A percentile compares a stretch with the other conserved stretches of the same genome.
Evolutionary conservation across 2,329 filamentous ascomycete species (phyloP).

Genomic region (Claviceps fusiformis): DNA sequence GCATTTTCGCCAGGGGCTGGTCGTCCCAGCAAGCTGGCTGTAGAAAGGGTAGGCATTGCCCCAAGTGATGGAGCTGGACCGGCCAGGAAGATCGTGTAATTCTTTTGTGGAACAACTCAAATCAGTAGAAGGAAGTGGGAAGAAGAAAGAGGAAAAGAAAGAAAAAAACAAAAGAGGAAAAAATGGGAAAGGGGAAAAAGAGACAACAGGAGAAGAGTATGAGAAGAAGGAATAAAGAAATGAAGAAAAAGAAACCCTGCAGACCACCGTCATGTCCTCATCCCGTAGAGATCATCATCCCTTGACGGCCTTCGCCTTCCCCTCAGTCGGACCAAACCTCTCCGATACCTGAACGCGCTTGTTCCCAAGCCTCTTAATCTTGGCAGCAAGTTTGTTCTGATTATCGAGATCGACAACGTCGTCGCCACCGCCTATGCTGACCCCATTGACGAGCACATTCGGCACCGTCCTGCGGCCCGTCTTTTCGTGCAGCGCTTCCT

Average conservation of each 20-base stretch:
- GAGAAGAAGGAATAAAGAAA: neutral
- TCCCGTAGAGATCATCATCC: neutral
- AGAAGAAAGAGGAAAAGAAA: neutral
- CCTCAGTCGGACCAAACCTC: slow-evolving; percentile 19
- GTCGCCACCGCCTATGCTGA: slow-evolving; percentile 82
- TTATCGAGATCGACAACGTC: slow-evolving; percentile 63
- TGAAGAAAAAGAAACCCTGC: neutral
- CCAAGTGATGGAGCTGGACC: no score
- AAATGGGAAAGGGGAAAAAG: no score
- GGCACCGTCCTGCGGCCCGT: slow-evolving; percentile 81
- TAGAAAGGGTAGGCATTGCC: no score
- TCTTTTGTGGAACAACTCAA: no score
- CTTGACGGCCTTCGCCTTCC: neutral
- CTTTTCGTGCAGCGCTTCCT: slow-evolving; percentile 54
- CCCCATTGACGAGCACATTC: slow-evolving; percentile 78
- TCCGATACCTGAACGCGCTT: slow-evolving; percentile 45
- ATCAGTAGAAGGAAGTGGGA: no score
- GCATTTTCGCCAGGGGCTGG: neutral
- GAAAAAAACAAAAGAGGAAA: neutral
- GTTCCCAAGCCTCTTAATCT: slow-evolving; percentile 59
- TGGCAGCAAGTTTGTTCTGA: slow-evolving; percentile 53
- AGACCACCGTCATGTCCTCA: no score
- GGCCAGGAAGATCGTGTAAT: no score
- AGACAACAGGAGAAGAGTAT: no score
- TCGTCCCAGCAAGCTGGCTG: neutral